A percentile compares a stretch with the other conserved stretches of the same genome.
Evolutionary conservation across 345 rosid genomes (phyloP).

Genomic region (Ailanthus altissimus): DNA sequence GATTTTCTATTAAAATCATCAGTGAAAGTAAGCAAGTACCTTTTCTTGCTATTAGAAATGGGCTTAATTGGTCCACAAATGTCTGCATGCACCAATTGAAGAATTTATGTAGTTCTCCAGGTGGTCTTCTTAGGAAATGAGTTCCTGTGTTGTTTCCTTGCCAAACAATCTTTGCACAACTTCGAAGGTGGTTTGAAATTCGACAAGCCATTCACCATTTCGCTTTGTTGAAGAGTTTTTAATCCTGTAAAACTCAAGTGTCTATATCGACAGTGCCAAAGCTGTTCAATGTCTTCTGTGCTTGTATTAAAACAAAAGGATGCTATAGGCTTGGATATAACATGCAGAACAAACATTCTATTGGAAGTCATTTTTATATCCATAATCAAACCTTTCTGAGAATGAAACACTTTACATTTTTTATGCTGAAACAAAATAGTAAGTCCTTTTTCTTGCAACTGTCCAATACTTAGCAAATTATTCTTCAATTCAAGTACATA

Average conservation of each 20-base stretch:
- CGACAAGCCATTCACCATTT: too few species aligned
- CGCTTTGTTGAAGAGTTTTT: neutral
- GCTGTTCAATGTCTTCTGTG: neutral
- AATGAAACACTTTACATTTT: neutral
- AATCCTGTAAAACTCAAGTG: neutral
- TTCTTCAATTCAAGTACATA: neutral
- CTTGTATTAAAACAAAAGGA: neutral
- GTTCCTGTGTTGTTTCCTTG: too few species aligned
- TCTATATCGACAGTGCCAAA: neutral
- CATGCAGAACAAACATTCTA: neutral
- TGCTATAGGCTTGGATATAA: neutral
- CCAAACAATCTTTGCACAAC: too few species aligned
- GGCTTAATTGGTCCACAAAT: slow-evolving; percentile 6
- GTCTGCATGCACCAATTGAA: neutral
- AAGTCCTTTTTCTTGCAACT: slow-evolving; percentile 8
- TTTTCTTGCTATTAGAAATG: neutral
- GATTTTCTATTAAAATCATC: slow-evolving; percentile 10
- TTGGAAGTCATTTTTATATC: neutral
- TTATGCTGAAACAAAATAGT: neutral
- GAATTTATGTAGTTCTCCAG: neutral
- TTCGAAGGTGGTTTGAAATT: too few species aligned
- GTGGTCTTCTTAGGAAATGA: neutral
- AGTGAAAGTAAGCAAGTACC: neutral
- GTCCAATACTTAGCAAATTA: neutral
- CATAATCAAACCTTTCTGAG: neutral